Percentiles rank a stretch among this genome's conserved stretches.
Evolutionary conservation across 352 stramenopile genomes (phyloP).

Genomic region (Pythium sukuiense): DNA sequence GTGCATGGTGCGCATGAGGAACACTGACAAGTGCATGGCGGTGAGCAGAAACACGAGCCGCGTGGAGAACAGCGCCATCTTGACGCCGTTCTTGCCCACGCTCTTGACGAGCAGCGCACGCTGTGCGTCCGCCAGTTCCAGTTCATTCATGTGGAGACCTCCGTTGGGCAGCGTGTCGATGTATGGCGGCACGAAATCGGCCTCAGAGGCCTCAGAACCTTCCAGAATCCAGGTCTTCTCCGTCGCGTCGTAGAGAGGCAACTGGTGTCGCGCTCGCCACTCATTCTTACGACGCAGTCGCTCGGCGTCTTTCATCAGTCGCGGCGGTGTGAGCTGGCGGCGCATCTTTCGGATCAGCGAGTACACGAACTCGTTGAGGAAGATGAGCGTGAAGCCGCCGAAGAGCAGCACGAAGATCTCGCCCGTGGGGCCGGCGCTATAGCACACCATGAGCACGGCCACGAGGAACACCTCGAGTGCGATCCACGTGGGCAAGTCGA

Average conservation of each 20-base stretch:
- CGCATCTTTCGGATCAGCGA: slow-evolving; percentile 49
- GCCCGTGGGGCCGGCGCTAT: slow-evolving; percentile 32
- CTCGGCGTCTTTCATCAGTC: slow-evolving; percentile 58
- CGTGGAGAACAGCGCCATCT: slow-evolving; percentile 64
- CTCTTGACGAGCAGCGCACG: slow-evolving; percentile 38
- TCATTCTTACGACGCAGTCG: slow-evolving; percentile 50
- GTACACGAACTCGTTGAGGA: slow-evolving; percentile 52
- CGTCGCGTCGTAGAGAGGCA: slow-evolving; percentile 34
- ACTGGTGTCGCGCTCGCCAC: slow-evolving; percentile 49
- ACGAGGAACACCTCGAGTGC: slow-evolving; percentile 49
- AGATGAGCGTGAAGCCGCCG: slow-evolving; percentile 40
- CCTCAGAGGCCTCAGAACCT: slow-evolving; percentile 21
- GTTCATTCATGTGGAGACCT: slow-evolving; percentile 36
- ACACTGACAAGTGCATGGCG: slow-evolving; percentile 63
- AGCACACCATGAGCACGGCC: slow-evolving; percentile 44
- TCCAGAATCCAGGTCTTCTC: slow-evolving; percentile 56
- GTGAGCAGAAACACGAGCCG: slow-evolving; percentile 74
- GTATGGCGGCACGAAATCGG: slow-evolving; percentile 55
- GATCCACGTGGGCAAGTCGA: slow-evolving; percentile 70
- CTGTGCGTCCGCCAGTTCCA: slow-evolving; percentile 43
- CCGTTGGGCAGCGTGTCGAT: slow-evolving; percentile 41
- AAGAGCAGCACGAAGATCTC: slow-evolving; percentile 54
- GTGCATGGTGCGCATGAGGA: slow-evolving; percentile 51
- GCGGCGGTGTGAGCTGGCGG: slow-evolving; percentile 44
- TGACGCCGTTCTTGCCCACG: slow-evolving; percentile 47